Evolutionary conservation across 768 basidiomycete species (phyloP), one percentile per base, ranked within the genome.

Genomic region (Cyathus striatus): DNA sequence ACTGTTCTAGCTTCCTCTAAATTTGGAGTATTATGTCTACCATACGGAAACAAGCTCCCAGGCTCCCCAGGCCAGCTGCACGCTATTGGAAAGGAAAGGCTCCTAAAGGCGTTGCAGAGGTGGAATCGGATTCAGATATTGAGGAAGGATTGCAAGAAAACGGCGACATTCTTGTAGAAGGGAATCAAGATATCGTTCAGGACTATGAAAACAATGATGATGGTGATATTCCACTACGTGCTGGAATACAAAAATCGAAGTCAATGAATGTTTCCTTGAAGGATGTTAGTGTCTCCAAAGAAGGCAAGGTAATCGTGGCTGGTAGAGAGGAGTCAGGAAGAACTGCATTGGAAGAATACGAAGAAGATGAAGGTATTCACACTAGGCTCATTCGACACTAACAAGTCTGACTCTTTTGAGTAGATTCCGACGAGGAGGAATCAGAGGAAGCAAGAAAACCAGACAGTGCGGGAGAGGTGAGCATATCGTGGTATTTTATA

Each of bases 71-170:
- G 40, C 89, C 92, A 4, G 90, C 79, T 2, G 85, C 79, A 5
- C 85, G 92, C 2, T 94, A 95, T 62, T 89, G 90, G 82, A 87
- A 86, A 52, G 92, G 92, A 43, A 90, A 90, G 52, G 88, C 81
- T 0, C 90, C 90, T 1, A 90, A 89, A 60, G 87, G 86, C 36
- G 73, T 66, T 24, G 66, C 65, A 1, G 78, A 78, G 20, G 62
- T 65, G 30, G 67, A 76, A 17, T 83, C 84, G 5, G 85, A 86
- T 50, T 82, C 81, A 3, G 83, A 83, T 34, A 74, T 76, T 38
- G 76, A 80, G 47, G 79, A 75, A 1, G 69, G 64, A 45, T 54
- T 57, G 35, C 62, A 65, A 17, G 73, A 70, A 30, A 77, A 75
- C 38, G 79, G 72, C 23, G 83, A 87, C 54, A 72, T 84, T 27